These are phyloP conservation scores for Cantharellus anzutake DNA, from an alignment of 768 basidiomycete species.

Conservation along the genomic window DNA sequence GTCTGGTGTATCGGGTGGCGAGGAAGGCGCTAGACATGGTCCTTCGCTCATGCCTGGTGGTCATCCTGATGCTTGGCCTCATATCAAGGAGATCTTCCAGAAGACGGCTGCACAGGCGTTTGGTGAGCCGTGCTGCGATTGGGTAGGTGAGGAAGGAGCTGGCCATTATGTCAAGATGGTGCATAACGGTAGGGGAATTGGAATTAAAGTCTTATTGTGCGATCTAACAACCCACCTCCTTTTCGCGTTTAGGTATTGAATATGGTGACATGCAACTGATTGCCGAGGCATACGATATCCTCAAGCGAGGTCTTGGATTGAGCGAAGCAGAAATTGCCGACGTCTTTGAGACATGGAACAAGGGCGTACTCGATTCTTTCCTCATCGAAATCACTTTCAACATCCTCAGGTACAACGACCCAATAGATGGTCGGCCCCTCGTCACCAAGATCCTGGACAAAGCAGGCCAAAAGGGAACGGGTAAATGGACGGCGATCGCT, in stretches of 20 bases:
- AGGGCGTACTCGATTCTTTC: constrained; percentile 98
- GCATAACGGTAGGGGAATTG: constrained; percentile 50
- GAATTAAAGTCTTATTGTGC: constrained; percentile 1
- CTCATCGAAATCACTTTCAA: constrained; percentile 95
- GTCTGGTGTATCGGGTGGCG: constrained; percentile 97
- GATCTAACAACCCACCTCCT: neutral
- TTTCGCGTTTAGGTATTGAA: constrained; percentile 65
- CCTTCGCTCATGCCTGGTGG: constrained; percentile 99
- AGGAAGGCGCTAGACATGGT: constrained; percentile 93
- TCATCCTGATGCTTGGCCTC: constrained; percentile 81
- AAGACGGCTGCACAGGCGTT: constrained; percentile 88
- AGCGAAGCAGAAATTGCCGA: constrained; percentile 77
- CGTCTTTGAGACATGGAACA: constrained; percentile 93
- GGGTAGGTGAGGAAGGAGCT: constrained; percentile 91
- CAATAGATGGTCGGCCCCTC: constrained; percentile 73
- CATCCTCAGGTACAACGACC: constrained; percentile 89
- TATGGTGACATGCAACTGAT: constrained; percentile 99
- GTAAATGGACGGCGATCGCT: constrained; percentile 97
- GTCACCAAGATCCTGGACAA: constrained; percentile 88
- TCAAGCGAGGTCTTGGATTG: constrained; percentile 87
- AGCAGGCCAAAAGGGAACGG: constrained; percentile 98
- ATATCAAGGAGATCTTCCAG: constrained; percentile 98
- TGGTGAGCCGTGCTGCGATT: constrained; percentile 96
- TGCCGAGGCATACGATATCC: constrained; percentile 95
- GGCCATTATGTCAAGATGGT: constrained; percentile 99